These are phyloP conservation scores for Saposhnikovia divaricata DNA, from an alignment of 129 eudicot species.

Conservation along the genomic window DNA sequence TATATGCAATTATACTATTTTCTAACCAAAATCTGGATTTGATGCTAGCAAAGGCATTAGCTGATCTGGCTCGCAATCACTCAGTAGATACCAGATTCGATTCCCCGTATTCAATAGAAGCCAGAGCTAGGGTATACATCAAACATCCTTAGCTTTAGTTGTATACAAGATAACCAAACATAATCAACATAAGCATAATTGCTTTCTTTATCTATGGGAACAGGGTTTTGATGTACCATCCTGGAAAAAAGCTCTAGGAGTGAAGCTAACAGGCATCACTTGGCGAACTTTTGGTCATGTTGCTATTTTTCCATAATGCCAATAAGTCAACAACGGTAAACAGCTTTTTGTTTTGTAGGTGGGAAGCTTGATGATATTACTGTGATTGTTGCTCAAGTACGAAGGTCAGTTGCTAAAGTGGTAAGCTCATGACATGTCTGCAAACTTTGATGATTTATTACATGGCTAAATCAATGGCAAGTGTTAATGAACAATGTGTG, in stretches of 20 bases:
- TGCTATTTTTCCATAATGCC: background rate
- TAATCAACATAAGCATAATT: conserved; percentile 9
- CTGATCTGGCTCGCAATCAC: conserved; percentile 75
- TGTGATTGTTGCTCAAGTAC: conserved; percentile 60
- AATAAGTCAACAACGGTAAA: background rate
- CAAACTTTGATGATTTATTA: background rate
- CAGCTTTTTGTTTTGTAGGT: conserved; percentile 36
- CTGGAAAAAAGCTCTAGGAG: conserved; percentile 73
- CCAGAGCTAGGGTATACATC: conserved; percentile 57
- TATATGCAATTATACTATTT: background rate
- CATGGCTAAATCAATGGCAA: background rate
- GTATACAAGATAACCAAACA: background rate
- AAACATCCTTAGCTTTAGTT: background rate
- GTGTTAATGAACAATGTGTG: background rate
- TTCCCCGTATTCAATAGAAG: conserved; percentile 78
- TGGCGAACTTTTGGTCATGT: background rate
- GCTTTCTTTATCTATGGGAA: conserved; percentile 3
- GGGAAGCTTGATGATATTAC: conserved; percentile 96
- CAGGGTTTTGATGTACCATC: conserved; percentile 86
- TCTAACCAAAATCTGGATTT: conserved; percentile 16
- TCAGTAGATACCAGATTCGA: conserved; percentile 64
- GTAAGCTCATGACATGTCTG: conserved; percentile 24
- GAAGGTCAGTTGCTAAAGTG: conserved; percentile 40
- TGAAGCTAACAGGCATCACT: conserved; percentile 79
- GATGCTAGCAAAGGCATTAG: conserved; percentile 85